Base-by-base conservation (phyloP, 768 basidiomycete species). In the Suillus hirtellus region DNA sequence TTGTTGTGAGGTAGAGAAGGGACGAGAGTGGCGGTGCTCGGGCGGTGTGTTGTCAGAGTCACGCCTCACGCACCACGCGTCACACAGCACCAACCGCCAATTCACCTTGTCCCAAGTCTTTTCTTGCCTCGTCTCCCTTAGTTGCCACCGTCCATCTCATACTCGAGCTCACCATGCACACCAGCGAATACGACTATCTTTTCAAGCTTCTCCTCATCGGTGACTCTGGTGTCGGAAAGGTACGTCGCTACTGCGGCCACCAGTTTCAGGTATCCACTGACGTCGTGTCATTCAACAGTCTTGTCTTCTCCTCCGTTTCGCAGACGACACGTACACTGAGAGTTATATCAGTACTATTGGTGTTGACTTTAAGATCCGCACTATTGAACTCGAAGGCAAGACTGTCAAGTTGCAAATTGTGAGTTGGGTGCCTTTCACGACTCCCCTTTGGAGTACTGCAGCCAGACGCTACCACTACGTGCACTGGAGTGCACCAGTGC, bases 401-500 rank as follows among this genome's bases (percentile, higher is more conserved):
- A 93, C 93, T 1, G 93, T 98, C 77, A 99, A 98, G 78, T 85
- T 99, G 64, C 96, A 99, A 80, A 99, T 99, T 78, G 96, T 97
- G 72, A 78, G 96, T 79, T 49, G 62, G 66, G 63, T 60, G 24
- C 49, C 47, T 40, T 50, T 61, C 1, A 11, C 11, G 42, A 46
- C 62, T 61, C 59, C 58, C 59, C 50, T 65, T 60, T 44, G 56
- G 56, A 31, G 38, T 19, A 17, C 6, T 58, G 24, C 56, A 42
- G 24, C 5, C 11, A 19, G 17, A 12, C 10, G 11, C 55, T 24
- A 19, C 19, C 27, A 31, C 4, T 31, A 17, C 49, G 40, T 58
- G 56, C 17, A 58, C n/a, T 42, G 24, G 38, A 42, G 4, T 58
- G 27, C 40, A 24, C 11, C 5, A 24, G 40, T 42, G 56, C 6